Base-by-base conservation (phyloP, 257 asterid genomes). In the Capsicum rhomboideum region DNA sequence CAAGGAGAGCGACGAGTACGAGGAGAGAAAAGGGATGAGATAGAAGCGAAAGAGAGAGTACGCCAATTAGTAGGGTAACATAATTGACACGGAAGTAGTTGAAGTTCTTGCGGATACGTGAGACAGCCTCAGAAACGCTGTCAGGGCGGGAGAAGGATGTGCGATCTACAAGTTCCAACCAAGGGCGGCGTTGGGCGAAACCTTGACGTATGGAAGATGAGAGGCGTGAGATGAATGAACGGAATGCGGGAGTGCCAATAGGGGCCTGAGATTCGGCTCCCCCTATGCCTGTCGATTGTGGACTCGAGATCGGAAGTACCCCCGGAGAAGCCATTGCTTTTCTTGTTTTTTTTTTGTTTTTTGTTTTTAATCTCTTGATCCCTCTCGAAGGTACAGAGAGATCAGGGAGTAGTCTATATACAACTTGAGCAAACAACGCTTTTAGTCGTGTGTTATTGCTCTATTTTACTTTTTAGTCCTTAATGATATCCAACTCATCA, bases 121-220 rank as follows among this genome's bases (percentile, higher is more conserved):
- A 95, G 64, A 92, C 93, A 74, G 99, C 97, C 14, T 95, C 98
- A 80, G 98, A 23, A 80, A 95, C 88, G 85, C 91, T 85, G 16
- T 95, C 98, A 6, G 98, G 98, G 17, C 98, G 98, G 80, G 98
- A 74, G 86, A 92, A 91, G 84, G 98, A 89, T 87, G 97, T 82
- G 34, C 98, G 97, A 75, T 95, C 98, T 56, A 89, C 37, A 74
- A 95, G 95, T 82, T 95, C 98, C 64, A 82, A 78, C 98, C 98
- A 95, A 6, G 98, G 98, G 82, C 98, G 97, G 83, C 98, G 97
- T 86, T 91, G 98, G 80, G 98, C 86, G 87, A 93, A 88, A 61
- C 92, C 93, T 81, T 89, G 89, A 82, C 97, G 93, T 79, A 91
- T 26, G 69, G 92, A 89, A 89, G 97, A 16, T 79, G 91, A 88